Base-by-base conservation (phyloP, 306 rosid species). In the Amphicarpaea edgeworthii region DNA sequence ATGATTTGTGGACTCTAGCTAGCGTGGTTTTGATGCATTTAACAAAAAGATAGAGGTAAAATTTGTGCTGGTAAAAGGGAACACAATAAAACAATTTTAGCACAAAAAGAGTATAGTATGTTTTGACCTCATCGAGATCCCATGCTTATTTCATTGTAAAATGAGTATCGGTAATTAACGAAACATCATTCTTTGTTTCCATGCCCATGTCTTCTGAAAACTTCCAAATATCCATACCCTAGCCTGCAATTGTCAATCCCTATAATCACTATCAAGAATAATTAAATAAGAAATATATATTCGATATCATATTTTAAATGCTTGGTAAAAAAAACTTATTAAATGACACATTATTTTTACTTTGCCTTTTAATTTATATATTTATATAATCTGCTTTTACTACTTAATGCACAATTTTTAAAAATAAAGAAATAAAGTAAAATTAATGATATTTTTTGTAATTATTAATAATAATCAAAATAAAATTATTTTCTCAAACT, bases 161-260 rank as follows among this genome's bases (percentile, higher is more conserved):
- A 83, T 63, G 84, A 73, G 73, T 68, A 79, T 82, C 45, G 16
- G 7, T 68, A 61, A 70, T 77, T 41, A 73, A 61, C 62, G 59
- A 77, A 83, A 64, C 77, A 72, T 50, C 43, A 41, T 78, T 86
- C 80, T 81, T 75, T 84, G 83, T 83, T 87, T 79, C 83, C 78
- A 85, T 86, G 90, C 79, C 88, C 88, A 73, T 88, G 91, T 87
- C 93, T 88, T 88, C 88, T 74, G 84, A 80, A 76, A 57, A 77
- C 75, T 84, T 83, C 82, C 86, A 76, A 62, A 74, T 83, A 77
- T 84, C 79, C 69, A 60, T 86, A 66, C 74, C 82, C 77, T 77
- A 66, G 71, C 82, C 79, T 77, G 72, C 83, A 15, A 73, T 83
- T 86, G 72, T 82, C 83, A 93, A 90, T 86, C 93, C 96, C 94